Percentiles rank a stretch among this genome's conserved stretches.
phyloP scores from a whole-genome alignment of 2,329 filamentous ascomycete species.

The Colletotrichum euphorbiae region DNA sequence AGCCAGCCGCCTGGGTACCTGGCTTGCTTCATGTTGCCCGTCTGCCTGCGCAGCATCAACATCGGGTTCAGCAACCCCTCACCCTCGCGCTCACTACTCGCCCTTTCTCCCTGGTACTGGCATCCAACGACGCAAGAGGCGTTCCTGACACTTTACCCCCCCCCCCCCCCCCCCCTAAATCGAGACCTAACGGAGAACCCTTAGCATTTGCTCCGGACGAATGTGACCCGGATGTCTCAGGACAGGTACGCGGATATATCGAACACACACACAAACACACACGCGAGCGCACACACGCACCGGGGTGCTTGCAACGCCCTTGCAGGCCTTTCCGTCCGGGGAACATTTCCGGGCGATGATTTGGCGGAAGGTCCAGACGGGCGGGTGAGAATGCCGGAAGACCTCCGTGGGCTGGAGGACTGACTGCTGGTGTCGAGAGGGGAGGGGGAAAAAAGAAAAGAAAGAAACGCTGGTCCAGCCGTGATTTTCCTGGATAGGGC shows the following conservation, averaged over 20 bases:
- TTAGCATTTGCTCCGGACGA: slow-evolving; percentile 12
- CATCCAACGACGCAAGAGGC: slow-evolving; percentile 35
- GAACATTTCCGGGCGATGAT: slow-evolving; percentile 20
- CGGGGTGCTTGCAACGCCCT: slow-evolving; percentile 28
- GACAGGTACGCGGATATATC: background rate
- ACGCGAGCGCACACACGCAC: background rate
- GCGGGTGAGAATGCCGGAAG: slow-evolving; percentile 13
- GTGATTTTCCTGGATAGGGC: no score
- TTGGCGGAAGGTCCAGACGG: background rate
- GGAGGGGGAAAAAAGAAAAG: slow-evolving; percentile 8
- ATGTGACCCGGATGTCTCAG: slow-evolving; percentile 24
- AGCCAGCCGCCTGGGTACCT: background rate
- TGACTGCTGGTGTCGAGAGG: background rate
- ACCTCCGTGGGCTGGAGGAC: slow-evolving; percentile 14
- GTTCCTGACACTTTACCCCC: slow-evolving; percentile 25
- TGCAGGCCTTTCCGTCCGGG: slow-evolving; percentile 34
- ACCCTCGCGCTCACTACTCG: background rate
- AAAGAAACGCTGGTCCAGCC: background rate
- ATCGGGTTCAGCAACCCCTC: background rate
- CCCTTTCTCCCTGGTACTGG: slow-evolving; percentile 5
- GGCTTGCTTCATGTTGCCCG: no score
- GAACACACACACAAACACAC: background rate
- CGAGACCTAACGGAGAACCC: slow-evolving; percentile 17
- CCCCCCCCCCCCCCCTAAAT: no score
- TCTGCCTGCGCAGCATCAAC: background rate